Evolutionary conservation across 345 rosid genomes (phyloP), one percentile per base, ranked within the genome.

Genomic region (Adansonia digitata): DNA sequence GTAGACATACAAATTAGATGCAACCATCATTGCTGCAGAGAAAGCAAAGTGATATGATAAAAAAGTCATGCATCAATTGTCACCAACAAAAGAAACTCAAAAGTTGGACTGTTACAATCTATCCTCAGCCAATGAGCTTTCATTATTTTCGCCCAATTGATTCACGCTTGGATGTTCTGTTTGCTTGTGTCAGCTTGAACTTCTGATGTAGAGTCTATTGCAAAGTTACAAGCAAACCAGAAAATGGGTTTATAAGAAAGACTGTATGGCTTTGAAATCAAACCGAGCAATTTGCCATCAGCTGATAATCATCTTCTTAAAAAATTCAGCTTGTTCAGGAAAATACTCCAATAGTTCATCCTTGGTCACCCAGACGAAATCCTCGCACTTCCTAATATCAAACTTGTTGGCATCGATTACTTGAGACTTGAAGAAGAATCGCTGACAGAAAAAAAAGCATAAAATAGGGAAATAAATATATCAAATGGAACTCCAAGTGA

Each of bases 351-450:
- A 75, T 18, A 93, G 79, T 78, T 95, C 98, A 80, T 93, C 97
- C 85, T 95, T 95, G 69, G 97, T 93, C 78, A 90, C 93, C 98
- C 99, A 95, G 43, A 88, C 89, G 60, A 81, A 91, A 81, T 95
- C 97, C 35, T 88, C 81, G 29, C 96, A 91, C 82, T 90, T 84
- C n/a, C 78, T 82, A 53, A 95, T 83, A 57, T 86, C 72, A 74
- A 87, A 90, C 74, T 90, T 87, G 52, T 87, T 87, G 9, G 88
- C 86, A 24, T 94, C 97, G 70, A 90, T 90, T 73, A 88, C 93
- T 81, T 92, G 96, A 74, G 98, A 93, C 87, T 91, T 93, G 73
- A 95, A 95, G 82, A 95, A 91, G 89, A 95, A 93, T 75, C 73
- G 85, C 99, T 95, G 89, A 77, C 77, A 73, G 72, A 65, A 72